A percentile compares a stretch with the other conserved stretches of the same genome.
phyloP scores from a whole-genome alignment of 2,329 filamentous ascomycete genomes.

The Talaromyces sp. region DNA sequence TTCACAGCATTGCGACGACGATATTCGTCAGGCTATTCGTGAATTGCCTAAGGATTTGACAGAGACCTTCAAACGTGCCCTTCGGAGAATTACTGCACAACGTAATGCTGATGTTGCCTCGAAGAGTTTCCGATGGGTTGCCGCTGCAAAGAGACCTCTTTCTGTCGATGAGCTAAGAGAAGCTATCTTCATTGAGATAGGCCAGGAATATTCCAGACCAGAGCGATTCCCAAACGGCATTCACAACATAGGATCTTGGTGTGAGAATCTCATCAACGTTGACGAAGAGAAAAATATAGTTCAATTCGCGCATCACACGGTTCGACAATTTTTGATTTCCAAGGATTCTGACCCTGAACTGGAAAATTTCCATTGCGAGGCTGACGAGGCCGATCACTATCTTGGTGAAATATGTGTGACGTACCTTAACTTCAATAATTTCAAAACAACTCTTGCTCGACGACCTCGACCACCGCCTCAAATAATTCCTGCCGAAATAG shows the following conservation, averaged over 20 bases:
- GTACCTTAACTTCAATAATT: no score
- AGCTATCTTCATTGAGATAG: neutral
- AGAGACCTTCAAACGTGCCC: neutral
- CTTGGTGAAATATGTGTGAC: no score
- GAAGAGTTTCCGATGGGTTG: neutral
- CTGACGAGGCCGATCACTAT: no score
- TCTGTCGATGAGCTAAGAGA: neutral
- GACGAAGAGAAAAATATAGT: conserved; percentile 1
- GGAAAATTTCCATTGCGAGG: no score
- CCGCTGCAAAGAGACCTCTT: neutral
- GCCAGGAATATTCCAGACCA: neutral
- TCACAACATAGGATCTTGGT: neutral
- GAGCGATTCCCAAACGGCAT: neutral
- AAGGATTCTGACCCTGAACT: no score
- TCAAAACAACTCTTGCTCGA: no score
- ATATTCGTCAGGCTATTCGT: neutral
- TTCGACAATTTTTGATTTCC: neutral
- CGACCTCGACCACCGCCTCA: no score
- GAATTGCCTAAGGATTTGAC: conserved; percentile 3
- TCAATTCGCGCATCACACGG: conserved; percentile 5
- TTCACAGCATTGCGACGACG: neutral
- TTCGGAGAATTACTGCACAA: neutral
- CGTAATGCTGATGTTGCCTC: no score
- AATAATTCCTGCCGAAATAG: no score
- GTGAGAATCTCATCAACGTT: conserved; percentile 1